Evolutionary conservation across 2,329 filamentous ascomycete genomes (phyloP).

Genomic region (Diaporthe nobilis): DNA sequence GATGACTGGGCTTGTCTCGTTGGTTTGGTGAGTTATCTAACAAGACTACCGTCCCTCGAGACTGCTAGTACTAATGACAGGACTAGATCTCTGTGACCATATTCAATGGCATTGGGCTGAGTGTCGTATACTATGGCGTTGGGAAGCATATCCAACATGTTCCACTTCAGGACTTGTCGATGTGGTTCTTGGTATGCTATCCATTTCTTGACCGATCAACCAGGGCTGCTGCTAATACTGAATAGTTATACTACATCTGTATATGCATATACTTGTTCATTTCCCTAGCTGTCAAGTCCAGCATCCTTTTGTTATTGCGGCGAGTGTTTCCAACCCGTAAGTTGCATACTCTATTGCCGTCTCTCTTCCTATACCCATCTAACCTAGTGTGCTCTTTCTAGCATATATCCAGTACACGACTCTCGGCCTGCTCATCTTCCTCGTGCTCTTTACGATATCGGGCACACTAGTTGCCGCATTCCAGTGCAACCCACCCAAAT

Average conservation of each 20-base stretch:
- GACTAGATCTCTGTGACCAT: constrained; percentile 21
- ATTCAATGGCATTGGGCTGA: constrained; percentile 37
- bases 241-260: constrained; percentile 38
- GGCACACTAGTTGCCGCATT: constrained; percentile 36
- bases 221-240: not conserved
- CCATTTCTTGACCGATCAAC: not conserved
- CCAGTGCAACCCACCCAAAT: constrained; percentile 41
- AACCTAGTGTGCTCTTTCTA: not conserved
- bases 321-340: constrained; percentile 37
- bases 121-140: constrained; percentile 35
- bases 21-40: constrained; percentile 11
- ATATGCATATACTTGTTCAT: constrained; percentile 38
- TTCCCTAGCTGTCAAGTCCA: constrained; percentile 37
- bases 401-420: constrained; percentile 38
- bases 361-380: not conserved
- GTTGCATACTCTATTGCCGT: not conserved
- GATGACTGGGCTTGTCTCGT: constrained; percentile 24
- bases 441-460: constrained; percentile 40
- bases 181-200: constrained; percentile 28
- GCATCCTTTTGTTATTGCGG: constrained; percentile 33
- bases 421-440: constrained; percentile 36
- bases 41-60: not conserved
- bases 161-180: constrained; percentile 10
- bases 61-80: not conserved
- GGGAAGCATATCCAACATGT: constrained; percentile 39